Conservation (phyloP, 1,139 yeast species). For the Blastobotrys petasosporus region DNA sequence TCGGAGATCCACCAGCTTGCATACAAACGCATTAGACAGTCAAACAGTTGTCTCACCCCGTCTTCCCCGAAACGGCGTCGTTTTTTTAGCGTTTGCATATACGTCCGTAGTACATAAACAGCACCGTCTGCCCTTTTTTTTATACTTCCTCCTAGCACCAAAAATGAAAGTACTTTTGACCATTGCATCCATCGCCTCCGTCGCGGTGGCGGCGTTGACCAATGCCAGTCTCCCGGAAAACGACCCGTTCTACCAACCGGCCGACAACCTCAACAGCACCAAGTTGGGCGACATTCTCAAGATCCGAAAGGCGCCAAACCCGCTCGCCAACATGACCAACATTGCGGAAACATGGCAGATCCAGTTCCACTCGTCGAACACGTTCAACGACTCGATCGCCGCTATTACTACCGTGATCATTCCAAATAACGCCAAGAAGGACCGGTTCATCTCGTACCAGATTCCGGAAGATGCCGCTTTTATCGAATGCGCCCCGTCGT, state of each 20-base stretch:
- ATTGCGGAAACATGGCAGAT: slow-evolving; percentile 23
- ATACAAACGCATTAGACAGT: too few relatives aligned
- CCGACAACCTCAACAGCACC: slow-evolving; percentile 10
- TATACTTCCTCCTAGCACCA: not conserved
- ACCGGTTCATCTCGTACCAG: slow-evolving; percentile 26
- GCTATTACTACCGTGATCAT: slow-evolving; percentile 28
- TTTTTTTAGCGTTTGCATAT: too few relatives aligned
- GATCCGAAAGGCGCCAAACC: slow-evolving; percentile 16
- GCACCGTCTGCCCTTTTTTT: too few relatives aligned
- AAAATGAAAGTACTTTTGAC: not conserved
- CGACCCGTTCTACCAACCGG: slow-evolving; percentile 19
- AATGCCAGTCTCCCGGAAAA: slow-evolving; percentile 13
- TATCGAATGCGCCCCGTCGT: slow-evolving; percentile 30
- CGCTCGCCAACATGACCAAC: slow-evolving; percentile 12
- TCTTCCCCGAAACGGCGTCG: too few relatives aligned
- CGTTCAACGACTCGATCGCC: slow-evolving; percentile 24
- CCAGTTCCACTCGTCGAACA: slow-evolving; percentile 24
- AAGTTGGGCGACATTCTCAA: slow-evolving; percentile 19
- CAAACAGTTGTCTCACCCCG: too few relatives aligned
- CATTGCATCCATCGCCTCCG: not conserved
- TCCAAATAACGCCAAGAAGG: slow-evolving; percentile 18
- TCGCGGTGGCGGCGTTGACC: not conserved
- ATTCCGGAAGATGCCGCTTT: slow-evolving; percentile 27
- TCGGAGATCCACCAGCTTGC: too few relatives aligned
- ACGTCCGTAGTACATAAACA: too few relatives aligned